Percentiles rank a stretch among this genome's conserved stretches.
phyloP scores from a whole-genome alignment of 345 rosid genomes.

The Fremontodendron californicum region DNA sequence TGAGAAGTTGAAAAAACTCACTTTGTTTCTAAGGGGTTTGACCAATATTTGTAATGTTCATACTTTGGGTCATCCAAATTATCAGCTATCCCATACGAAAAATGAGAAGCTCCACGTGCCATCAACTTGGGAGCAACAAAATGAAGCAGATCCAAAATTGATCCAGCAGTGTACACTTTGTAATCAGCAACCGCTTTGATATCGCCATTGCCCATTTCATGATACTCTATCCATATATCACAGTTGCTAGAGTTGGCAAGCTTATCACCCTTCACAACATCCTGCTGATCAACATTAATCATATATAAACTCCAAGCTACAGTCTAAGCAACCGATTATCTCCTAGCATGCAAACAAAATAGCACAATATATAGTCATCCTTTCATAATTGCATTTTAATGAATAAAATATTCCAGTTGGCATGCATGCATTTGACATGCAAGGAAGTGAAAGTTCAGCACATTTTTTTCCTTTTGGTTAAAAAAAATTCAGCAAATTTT shows the following conservation, averaged over 20 bases:
- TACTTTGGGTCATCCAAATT: conserved; percentile 63
- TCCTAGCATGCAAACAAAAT: background rate
- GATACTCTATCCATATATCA: conserved; percentile 67
- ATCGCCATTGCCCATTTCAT: conserved; percentile 47
- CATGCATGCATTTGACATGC: background rate
- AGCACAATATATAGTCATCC: background rate
- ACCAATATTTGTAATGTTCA: conserved; percentile 58
- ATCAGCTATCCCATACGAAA: conserved; percentile 69
- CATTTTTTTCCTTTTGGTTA: background rate
- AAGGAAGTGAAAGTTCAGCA: background rate
- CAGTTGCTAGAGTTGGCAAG: conserved; percentile 32
- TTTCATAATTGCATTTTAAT: background rate
- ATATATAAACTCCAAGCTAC: background rate
- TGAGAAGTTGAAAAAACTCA: conserved; percentile 23
- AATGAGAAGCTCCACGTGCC: conserved; percentile 60
- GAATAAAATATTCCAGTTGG: background rate
- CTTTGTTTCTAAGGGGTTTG: conserved; percentile 71
- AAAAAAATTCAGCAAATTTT: background rate
- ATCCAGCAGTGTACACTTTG: conserved; percentile 50
- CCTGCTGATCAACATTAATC: conserved; percentile 29
- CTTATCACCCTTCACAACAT: conserved; percentile 37
- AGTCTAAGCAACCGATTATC: background rate
- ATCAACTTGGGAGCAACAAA: conserved; percentile 62
- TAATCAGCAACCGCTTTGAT: conserved; percentile 49
- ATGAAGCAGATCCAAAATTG: conserved; percentile 52